Conservation (phyloP, 116 monocot species). For the Iris pallida region DNA sequence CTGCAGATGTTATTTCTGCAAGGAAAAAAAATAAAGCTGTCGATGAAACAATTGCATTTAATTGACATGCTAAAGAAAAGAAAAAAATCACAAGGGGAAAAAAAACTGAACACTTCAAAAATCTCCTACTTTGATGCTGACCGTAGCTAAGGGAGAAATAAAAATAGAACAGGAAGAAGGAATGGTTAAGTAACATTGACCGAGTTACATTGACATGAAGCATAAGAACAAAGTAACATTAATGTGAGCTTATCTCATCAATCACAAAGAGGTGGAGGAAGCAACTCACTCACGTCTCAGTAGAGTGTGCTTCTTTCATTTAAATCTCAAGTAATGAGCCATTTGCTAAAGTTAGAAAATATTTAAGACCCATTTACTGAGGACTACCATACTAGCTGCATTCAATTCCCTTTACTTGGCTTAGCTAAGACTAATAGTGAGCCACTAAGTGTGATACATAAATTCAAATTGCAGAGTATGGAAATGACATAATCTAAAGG, state of each 20-base stretch:
- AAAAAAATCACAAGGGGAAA: no score
- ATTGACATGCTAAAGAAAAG: no score
- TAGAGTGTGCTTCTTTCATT: background rate
- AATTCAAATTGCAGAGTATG: no score
- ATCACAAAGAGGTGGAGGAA: background rate
- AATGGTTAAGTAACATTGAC: background rate
- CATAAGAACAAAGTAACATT: constrained; percentile 3
- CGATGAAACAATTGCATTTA: no score
- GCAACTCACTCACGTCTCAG: constrained; percentile 5
- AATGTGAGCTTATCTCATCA: constrained; percentile 13
- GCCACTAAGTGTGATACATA: no score
- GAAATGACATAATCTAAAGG: no score
- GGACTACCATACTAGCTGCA: background rate
- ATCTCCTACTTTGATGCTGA: no score
- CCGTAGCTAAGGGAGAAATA: no score
- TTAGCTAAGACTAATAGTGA: constrained; percentile 7
- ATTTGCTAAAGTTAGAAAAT: constrained; percentile 3
- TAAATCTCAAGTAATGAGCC: background rate
- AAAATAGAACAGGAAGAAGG: background rate
- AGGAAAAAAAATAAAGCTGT: no score
- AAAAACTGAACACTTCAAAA: no score
- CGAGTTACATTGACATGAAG: background rate
- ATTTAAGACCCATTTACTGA: constrained; percentile 5
- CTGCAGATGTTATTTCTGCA: no score
- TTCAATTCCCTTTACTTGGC: constrained; percentile 14